These are phyloP conservation scores for Rhodotorula kratochvilovae DNA, from an alignment of 768 basidiomycete species.

Conservation along the genomic window DNA sequence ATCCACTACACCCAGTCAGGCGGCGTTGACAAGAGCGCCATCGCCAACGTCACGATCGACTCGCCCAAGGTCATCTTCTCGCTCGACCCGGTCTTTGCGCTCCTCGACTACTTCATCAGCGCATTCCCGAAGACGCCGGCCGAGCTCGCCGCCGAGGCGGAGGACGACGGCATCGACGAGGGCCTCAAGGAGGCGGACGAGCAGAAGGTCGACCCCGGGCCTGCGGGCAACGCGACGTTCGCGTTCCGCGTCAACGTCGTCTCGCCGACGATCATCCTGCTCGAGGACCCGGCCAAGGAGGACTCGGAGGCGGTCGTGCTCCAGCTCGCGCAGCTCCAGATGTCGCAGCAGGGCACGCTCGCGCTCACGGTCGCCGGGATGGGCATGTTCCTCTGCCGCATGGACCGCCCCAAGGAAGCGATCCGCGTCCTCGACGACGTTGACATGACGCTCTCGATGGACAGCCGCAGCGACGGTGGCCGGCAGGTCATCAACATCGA, in stretches of 20 bases:
- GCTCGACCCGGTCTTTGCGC: conserved; percentile 79
- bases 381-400: conserved; percentile 84
- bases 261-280: conserved; percentile 77
- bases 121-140: conserved; percentile 49
- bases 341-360: conserved; percentile 85
- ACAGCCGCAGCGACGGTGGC: conserved; percentile 58
- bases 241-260: conserved; percentile 78
- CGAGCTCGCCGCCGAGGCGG: conserved; percentile 15
- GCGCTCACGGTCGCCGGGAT: conserved; percentile 73
- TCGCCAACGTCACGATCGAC: conserved; percentile 83
- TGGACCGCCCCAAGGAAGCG: conserved; percentile 75
- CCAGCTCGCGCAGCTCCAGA: conserved; percentile 71
- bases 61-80: conserved; percentile 89
- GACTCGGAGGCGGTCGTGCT: conserved; percentile 82
- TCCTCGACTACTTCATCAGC: conserved; percentile 77
- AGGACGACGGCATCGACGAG: conserved; percentile 18
- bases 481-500: conserved; percentile 75
- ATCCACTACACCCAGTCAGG: conserved; percentile 76
- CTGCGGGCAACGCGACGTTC: conserved; percentile 42
- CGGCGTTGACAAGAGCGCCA: conserved; percentile 55
- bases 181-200: conserved; percentile 37
- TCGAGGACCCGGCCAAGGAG: conserved; percentile 74
- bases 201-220: conserved; percentile 28
- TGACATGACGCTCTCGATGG: conserved; percentile 78
- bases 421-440: conserved; percentile 91